Evolutionary conservation across 768 basidiomycete species (phyloP).

Genomic region (Boletus rubropictus): DNA sequence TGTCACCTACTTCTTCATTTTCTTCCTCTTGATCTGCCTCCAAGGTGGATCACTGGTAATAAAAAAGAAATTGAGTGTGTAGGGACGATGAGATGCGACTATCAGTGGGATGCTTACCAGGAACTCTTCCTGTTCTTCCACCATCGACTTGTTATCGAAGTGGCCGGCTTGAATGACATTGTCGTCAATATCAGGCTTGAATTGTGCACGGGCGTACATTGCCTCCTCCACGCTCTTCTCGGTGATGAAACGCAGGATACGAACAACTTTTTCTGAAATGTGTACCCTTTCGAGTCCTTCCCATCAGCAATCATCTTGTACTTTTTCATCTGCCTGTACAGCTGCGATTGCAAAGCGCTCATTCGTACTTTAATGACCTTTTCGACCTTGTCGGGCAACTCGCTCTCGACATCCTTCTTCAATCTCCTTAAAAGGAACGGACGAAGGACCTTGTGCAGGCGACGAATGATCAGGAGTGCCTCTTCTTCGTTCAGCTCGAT

Average conservation of each 20-base stretch:
- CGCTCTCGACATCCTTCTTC: conserved; percentile 96
- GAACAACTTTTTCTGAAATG: conserved; percentile 83
- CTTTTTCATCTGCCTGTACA: conserved; percentile 98
- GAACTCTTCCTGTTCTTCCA: conserved; percentile 95
- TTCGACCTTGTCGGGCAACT: conserved; percentile 95
- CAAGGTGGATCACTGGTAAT: conserved; percentile 71
- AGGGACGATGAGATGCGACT: neutral
- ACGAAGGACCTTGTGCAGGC: conserved; percentile 90
- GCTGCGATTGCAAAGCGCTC: conserved; percentile 85
- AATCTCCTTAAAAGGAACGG: conserved; percentile 88
- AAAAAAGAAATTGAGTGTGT: too few relatives aligned
- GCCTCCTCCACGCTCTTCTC: conserved; percentile 98
- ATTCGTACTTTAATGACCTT: conserved; percentile 96
- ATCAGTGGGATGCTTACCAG: conserved; percentile 47
- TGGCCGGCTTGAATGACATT: conserved; percentile 99
- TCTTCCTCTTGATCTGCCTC: conserved; percentile 89
- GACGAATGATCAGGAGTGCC: conserved; percentile 92
- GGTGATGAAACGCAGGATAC: conserved; percentile 94
- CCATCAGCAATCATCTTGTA: conserved; percentile 94
- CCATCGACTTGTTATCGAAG: conserved; percentile 97
- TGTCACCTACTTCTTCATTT: conserved; percentile 84
- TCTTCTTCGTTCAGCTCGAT: conserved; percentile 99
- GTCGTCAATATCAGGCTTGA: conserved; percentile 97
- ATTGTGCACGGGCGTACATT: conserved; percentile 90
- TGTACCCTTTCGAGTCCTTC: conserved; percentile 68